Evolutionary conservation across 768 basidiomycete genomes (phyloP), one percentile per base, ranked within the genome.

Genomic region (Russula dissimulans): DNA sequence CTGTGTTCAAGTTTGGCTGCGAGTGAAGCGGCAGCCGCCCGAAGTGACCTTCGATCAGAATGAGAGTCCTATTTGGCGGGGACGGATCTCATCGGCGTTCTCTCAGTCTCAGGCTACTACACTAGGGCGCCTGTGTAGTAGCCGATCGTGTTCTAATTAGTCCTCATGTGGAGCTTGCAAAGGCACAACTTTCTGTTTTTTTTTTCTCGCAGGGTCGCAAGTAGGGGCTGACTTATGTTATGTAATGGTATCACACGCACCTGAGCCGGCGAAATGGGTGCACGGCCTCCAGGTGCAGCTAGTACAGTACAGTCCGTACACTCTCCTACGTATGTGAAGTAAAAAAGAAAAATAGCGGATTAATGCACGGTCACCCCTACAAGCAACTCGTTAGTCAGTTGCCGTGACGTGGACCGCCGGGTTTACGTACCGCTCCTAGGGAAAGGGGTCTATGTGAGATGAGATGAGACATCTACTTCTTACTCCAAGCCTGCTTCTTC

Each of bases 401-500:
- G 22, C 22, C 22, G 22, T 26, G 22, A 26, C 22, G 2, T 26
- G 22, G 22, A 26, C 22, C 22, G 22, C 22, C 22, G 22, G 56
- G 22, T n/a, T 32, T 41, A 55, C 47, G 32, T 48, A 54, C 46
- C 3, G 17, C 9, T 17, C 14, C 15, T 38, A 51, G 22, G 22
- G 22, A 26, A 26, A 26, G 22, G 22, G 22, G 22, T 26, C 22
- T 26, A 55, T 41, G 50, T 34, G 55, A 7, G 45, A 3, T 26
- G 22, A 26, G 22, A 36, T 14, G 34, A 29, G 34, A 29, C 45
- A 34, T 29, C 31, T 54, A 66, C 44, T 66, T 64, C 38, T 42
- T 52, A 17, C 45, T 54, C 65, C 65, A 70, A 17, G 68, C 69
- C 49, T 69, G 56, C 61, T 69, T 71, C 68, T 75, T 75, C 71